phyloP scores from a whole-genome alignment of 805 yeast species.

The Kodamaea fukazawae region DNA sequence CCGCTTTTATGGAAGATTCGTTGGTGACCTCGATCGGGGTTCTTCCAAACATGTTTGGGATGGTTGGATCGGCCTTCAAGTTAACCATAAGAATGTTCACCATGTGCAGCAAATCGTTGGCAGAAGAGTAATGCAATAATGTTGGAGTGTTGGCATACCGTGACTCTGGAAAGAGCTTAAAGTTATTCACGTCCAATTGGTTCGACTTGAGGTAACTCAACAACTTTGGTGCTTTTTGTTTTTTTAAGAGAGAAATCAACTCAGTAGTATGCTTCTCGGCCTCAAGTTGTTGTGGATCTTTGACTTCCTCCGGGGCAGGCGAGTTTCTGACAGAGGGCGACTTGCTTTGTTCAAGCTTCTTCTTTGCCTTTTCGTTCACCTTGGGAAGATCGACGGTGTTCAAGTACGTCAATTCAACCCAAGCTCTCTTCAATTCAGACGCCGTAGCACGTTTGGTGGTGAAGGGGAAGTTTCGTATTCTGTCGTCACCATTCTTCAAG shows the following conservation, averaged over 20 bases:
- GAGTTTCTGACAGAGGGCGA: background rate
- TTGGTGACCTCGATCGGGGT: slow-evolving; percentile 68
- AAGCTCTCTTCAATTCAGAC: slow-evolving; percentile 74
- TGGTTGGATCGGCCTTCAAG: slow-evolving; percentile 69
- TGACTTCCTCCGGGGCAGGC: slow-evolving; percentile 12
- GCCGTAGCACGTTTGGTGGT: slow-evolving; percentile 86
- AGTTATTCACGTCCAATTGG: slow-evolving; percentile 47
- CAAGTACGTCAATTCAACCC: slow-evolving; percentile 73
- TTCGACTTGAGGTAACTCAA: slow-evolving; percentile 59
- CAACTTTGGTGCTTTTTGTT: slow-evolving; percentile 74
- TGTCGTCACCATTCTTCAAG: slow-evolving; percentile 49
- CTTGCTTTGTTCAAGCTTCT: slow-evolving; percentile 12
- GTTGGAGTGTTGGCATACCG: slow-evolving; percentile 64
- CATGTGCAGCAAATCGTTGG: slow-evolving; percentile 64
- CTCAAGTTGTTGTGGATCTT: slow-evolving; percentile 26
- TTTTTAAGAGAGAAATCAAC: slow-evolving; percentile 57
- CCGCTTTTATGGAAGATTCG: slow-evolving; percentile 43
- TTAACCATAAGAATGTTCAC: slow-evolving; percentile 59
- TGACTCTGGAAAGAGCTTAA: slow-evolving; percentile 51
- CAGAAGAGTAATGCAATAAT: slow-evolving; percentile 72
- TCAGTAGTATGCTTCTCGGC: slow-evolving; percentile 56
- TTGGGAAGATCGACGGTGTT: slow-evolving; percentile 55
- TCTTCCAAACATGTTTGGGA: slow-evolving; percentile 50
- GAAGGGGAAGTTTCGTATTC: slow-evolving; percentile 77
- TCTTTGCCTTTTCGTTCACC: slow-evolving; percentile 27